Base-by-base conservation (phyloP, 345 rosid genomes). In the Tarenaya hassleriana region DNA sequence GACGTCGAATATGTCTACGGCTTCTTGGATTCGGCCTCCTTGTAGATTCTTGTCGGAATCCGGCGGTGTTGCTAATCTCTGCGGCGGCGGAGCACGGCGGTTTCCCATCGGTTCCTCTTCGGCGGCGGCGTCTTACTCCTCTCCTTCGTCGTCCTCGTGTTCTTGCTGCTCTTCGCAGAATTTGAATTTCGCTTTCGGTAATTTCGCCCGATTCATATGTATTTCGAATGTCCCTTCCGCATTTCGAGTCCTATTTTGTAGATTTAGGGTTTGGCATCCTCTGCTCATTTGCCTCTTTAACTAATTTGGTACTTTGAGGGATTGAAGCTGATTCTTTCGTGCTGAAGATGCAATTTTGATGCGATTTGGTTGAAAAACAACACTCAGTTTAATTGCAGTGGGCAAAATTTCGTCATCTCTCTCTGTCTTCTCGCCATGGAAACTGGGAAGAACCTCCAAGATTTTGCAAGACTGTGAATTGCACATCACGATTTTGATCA, bases 121-220 rank as follows among this genome's bases (percentile, higher is more conserved):
- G 39, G 5, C 60, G 38, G 7, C 24, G 19, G 18, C 41, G 13
- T 58, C 76, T 27, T 70, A 72, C 38, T 32, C 66, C 10, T 56
- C 73, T 4, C 67, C 82, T 0, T 56, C 73, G 29, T 69, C 70
- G 1, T 27, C 55, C 40, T 55, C 72, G 3, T 67, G 69, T 20
- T 78, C 75, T 17, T 82, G 79, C 37, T 68, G 65, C 34, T 67
- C 63, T 32, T 71, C 81, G 1, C 73, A 67, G 54, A 72, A 56
- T 53, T 56, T 72, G 19, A 56, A 66, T 50, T 66, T 69, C 62
- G 56, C 75, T 68, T 68, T 75, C 16, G 91, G 91, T 86, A 69
- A 67, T 61, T 31, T 7, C 19, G 4, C 50, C 41, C 10, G 40
- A 41, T 45, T 40, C 43, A 15, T 43, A 13, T 34, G 19, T 1